These are phyloP conservation scores for Buxus sempervirens DNA, from an alignment of 164 flowering plant species.

Conservation along the genomic window DNA sequence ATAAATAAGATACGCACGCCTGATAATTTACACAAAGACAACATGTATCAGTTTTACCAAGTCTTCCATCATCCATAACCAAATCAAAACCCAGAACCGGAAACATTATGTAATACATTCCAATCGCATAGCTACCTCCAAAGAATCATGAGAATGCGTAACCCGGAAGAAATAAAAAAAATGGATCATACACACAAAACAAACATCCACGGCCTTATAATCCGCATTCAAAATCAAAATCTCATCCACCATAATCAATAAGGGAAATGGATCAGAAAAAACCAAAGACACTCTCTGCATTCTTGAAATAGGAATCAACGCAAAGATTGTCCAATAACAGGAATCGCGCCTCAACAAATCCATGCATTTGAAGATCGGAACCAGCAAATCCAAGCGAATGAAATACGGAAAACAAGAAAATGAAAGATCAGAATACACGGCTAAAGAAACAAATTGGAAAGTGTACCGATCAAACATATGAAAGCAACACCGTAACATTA, in stretches of 20 bases:
- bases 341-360: not conserved
- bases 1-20: too few species aligned
- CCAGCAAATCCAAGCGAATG: not conserved
- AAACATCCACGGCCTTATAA: not conserved
- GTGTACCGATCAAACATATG: not conserved
- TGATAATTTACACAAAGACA: too few species aligned
- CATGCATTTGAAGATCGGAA: slow-evolving; percentile 4
- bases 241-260: not conserved
- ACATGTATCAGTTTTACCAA: too few species aligned
- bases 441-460: not conserved
- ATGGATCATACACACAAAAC: not conserved
- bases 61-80: too few species aligned
- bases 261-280: not conserved
- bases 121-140: too few species aligned
- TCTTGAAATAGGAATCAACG: not conserved
- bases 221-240: not conserved
- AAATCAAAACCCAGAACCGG: too few species aligned
- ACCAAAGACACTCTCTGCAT: not conserved
- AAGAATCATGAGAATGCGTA: too few species aligned
- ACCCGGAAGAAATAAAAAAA: not conserved
- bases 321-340: not conserved
- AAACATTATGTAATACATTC: too few species aligned
- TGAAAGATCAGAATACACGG: not conserved
- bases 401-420: not conserved
- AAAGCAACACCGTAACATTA: not conserved